These are phyloP conservation scores for Cylindrodendrum hubeiense DNA, from an alignment of 2,329 filamentous ascomycete genomes.

Conservation along the genomic window DNA sequence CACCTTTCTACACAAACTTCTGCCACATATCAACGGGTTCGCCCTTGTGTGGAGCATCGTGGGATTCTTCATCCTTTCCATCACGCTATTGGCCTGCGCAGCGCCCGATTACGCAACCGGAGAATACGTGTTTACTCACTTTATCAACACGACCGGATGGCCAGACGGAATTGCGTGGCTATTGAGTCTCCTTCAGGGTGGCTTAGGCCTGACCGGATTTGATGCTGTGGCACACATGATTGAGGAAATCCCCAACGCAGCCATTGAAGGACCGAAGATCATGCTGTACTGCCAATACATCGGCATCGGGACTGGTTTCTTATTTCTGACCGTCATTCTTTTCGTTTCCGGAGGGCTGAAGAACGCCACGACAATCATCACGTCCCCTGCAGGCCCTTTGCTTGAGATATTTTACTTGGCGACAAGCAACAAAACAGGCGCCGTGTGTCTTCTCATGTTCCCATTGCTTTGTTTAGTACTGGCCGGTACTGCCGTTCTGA, in stretches of 20 bases:
- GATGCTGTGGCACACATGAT: conserved; percentile 53
- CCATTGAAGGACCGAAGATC: conserved; percentile 48
- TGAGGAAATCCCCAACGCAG: conserved; percentile 49
- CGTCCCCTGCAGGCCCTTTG: conserved; percentile 67
- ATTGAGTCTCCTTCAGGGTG: conserved; percentile 49
- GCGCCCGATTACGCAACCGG: conserved; percentile 67
- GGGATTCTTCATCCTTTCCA: conserved; percentile 77
- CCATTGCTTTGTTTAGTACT: conserved; percentile 74
- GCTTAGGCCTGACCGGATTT: conserved; percentile 49
- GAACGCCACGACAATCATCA: conserved; percentile 58
- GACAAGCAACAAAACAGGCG: conserved; percentile 70
- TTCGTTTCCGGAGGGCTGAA: conserved; percentile 72
- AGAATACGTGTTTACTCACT: conserved; percentile 47
- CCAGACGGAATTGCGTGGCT: conserved; percentile 51
- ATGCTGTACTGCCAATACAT: conserved; percentile 71
- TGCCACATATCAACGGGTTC: conserved; percentile 66
- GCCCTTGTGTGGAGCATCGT: conserved; percentile 78
- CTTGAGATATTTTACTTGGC: conserved; percentile 74
- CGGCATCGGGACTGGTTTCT: conserved; percentile 71
- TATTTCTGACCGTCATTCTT: conserved; percentile 73
- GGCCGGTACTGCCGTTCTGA: conserved; percentile 73
- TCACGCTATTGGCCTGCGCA: conserved; percentile 74
- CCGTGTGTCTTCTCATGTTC: conserved; percentile 75
- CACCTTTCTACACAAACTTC: conserved; percentile 47
- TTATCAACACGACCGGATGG: conserved; percentile 50